phyloP scores from a whole-genome alignment of 1,284 basidiomycete species.

The Marasmius tenuissimus region DNA sequence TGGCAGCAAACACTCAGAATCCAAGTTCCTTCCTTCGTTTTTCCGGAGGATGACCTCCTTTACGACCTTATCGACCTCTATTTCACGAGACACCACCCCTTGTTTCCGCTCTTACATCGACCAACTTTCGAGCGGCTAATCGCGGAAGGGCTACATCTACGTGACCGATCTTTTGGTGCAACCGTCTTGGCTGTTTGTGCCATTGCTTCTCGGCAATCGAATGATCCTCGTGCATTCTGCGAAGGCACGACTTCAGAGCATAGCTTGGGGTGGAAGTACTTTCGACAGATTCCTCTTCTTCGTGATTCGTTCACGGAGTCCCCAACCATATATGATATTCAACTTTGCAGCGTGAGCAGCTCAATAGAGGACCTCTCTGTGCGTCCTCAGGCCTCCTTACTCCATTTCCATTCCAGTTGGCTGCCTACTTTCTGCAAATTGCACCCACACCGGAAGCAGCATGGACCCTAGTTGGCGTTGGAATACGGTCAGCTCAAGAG shows the following conservation, averaged over 20 bases:
- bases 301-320: constrained; percentile 43
- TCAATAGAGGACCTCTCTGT: not conserved
- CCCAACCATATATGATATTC: constrained; percentile 56
- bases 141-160: constrained; percentile 45
- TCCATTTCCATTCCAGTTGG: no score
- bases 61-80: constrained; percentile 54
- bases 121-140: constrained; percentile 57
- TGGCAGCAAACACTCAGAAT: constrained; percentile 1
- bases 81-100: constrained; percentile 49
- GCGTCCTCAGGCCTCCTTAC: no score
- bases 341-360: constrained; percentile 33
- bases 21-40: not conserved
- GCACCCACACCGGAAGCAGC: constrained; percentile 49
- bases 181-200: constrained; percentile 66
- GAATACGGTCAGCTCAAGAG: constrained; percentile 52
- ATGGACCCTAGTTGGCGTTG: constrained; percentile 37
- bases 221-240: constrained; percentile 52
- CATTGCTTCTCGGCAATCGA: constrained; percentile 54
- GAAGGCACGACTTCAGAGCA: constrained; percentile 19
- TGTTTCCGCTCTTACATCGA: constrained; percentile 61
- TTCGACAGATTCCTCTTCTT: constrained; percentile 46
- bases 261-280: constrained; percentile 57
- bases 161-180: constrained; percentile 53
- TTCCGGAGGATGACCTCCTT: constrained; percentile 43
- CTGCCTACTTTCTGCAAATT: no score